These are phyloP conservation scores for Saccharomyces hybrid DNA, from an alignment of 1,139 yeast genomes.

Conservation along the genomic window DNA sequence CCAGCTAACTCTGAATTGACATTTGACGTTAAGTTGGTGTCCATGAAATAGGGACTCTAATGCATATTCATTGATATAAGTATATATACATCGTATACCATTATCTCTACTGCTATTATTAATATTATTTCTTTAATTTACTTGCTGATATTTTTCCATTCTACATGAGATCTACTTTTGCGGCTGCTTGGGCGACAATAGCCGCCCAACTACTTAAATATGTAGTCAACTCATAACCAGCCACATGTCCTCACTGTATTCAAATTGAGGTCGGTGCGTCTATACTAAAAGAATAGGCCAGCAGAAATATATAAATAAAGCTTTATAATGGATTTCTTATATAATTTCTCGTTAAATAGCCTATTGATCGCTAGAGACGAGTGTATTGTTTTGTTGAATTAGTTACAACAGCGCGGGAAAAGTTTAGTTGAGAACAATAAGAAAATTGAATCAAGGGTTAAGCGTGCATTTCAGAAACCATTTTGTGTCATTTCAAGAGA, in stretches of 20 bases:
- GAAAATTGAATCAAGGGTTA: neutral
- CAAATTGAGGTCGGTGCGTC: neutral
- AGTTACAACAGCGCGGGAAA: neutral
- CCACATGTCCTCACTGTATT: too few species aligned
- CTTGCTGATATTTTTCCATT: neutral
- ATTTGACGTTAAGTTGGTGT: constrained; percentile 89
- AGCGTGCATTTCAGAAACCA: neutral
- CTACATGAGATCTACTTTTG: neutral
- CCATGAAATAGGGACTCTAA: constrained; percentile 55
- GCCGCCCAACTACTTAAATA: neutral
- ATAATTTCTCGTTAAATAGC: neutral
- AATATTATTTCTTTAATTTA: neutral
- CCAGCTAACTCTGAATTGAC: constrained; percentile 96
- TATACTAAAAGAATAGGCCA: neutral
- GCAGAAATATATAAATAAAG: neutral
- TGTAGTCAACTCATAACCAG: too few species aligned
- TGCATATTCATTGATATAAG: neutral
- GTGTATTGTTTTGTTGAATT: neutral
- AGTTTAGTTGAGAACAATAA: neutral
- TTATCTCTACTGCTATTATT: neutral
- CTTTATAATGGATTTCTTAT: neutral
- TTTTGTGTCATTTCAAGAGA: neutral
- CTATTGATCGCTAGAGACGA: neutral
- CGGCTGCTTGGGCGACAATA: neutral
- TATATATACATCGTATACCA: neutral